Evolutionary conservation across 2,329 filamentous ascomycete genomes (phyloP).

Genomic region (Rutstroemia sp.): DNA sequence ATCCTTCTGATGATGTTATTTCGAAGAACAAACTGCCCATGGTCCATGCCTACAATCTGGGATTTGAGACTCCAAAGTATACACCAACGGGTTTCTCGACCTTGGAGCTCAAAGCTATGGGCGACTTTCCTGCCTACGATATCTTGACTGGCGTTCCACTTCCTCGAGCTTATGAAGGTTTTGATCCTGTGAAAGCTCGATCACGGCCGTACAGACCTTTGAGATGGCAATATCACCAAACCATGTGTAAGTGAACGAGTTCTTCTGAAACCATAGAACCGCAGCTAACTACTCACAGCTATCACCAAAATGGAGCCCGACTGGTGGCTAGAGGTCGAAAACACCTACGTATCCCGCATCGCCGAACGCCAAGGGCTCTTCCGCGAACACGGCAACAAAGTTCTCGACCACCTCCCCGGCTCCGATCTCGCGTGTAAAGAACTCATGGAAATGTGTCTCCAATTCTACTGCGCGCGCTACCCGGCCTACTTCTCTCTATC

Average conservation of each 20-base stretch:
- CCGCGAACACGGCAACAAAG: constrained; percentile 50
- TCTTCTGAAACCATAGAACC: neutral
- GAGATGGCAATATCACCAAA: constrained; percentile 80
- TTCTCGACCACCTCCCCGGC: constrained; percentile 64
- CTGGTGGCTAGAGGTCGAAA: constrained; percentile 87
- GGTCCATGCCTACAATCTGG: constrained; percentile 20
- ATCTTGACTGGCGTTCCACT: constrained; percentile 65
- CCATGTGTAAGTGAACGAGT: constrained; percentile 62
- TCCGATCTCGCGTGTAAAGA: constrained; percentile 77
- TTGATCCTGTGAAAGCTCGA: constrained; percentile 59
- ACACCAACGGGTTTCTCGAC: constrained; percentile 64
- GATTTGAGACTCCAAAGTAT: constrained; percentile 34
- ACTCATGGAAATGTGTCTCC: constrained; percentile 77
- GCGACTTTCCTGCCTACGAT: constrained; percentile 75
- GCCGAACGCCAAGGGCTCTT: constrained; percentile 61
- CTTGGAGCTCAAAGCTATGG: constrained; percentile 60
- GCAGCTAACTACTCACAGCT: constrained; percentile 39
- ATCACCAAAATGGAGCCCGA: constrained; percentile 71
- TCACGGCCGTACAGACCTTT: constrained; percentile 76
- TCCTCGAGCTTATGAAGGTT: constrained; percentile 54
- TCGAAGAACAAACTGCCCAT: constrained; percentile 20
- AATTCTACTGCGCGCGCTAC: constrained; percentile 73
- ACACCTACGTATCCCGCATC: constrained; percentile 60
- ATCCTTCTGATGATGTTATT: constrained; percentile 16
- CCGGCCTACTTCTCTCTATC: constrained; percentile 64